Conservation (phyloP, 2,329 filamentous ascomycete genomes). For the Ambrosiella beaveri region DNA sequence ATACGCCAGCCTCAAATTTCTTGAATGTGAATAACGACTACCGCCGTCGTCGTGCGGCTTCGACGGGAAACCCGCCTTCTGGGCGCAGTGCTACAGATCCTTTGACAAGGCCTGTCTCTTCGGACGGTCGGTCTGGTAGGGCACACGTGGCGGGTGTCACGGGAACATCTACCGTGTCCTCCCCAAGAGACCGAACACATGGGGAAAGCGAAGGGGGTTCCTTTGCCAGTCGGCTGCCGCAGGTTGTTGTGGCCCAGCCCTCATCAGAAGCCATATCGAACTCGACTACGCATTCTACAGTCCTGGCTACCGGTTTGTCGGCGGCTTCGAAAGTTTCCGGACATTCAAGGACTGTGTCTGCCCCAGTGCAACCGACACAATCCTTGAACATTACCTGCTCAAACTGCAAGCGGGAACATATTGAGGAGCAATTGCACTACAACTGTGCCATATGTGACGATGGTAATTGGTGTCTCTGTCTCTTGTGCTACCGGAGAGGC, state of each 20-base stretch:
- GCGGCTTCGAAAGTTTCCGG: background rate
- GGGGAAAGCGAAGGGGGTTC: background rate
- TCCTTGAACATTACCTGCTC: slow-evolving; percentile 63
- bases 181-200: slow-evolving; percentile 18
- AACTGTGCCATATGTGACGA: slow-evolving; percentile 55
- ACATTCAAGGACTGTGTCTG: background rate
- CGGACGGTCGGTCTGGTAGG: slow-evolving; percentile 34
- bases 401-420: slow-evolving; percentile 50
- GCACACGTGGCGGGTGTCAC: slow-evolving; percentile 35
- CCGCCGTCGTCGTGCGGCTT: slow-evolving; percentile 28
- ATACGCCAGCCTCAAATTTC: background rate
- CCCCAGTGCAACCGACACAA: background rate
- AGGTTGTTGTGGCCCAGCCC: background rate
- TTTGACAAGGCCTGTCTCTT: slow-evolving; percentile 24
- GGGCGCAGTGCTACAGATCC: slow-evolving; percentile 35
- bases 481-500: slow-evolving; percentile 59
- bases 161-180: background rate
- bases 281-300: background rate
- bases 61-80: slow-evolving; percentile 21
- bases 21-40: background rate
- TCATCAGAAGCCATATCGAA: background rate
- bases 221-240: slow-evolving; percentile 8
- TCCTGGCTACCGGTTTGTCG: background rate
- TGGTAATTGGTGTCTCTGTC: slow-evolving; percentile 63
- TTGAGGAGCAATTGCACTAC: slow-evolving; percentile 77